Conservation (phyloP, 768 basidiomycete genomes). For the Psilocybe subaeruginosa region DNA sequence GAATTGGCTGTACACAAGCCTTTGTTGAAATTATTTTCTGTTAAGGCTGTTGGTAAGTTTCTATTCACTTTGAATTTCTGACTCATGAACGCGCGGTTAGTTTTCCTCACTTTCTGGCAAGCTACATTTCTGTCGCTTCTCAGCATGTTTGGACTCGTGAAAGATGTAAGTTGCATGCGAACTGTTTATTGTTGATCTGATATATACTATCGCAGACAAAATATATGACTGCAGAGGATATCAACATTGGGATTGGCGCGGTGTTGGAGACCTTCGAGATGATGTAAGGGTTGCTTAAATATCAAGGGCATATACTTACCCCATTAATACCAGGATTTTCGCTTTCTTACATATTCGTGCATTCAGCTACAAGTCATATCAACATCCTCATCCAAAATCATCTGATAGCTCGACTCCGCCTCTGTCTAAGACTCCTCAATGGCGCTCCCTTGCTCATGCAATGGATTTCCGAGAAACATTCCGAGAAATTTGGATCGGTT, state of each 20-base stretch:
- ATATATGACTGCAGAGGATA: constrained; percentile 75
- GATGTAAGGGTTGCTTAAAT: constrained; percentile 48
- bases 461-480: constrained; percentile 74
- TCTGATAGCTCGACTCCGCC: constrained; percentile 27
- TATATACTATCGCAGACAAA: constrained; percentile 41
- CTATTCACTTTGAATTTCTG: background rate
- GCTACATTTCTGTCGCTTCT: constrained; percentile 61
- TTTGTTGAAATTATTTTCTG: constrained; percentile 66
- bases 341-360: constrained; percentile 73
- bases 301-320: constrained; percentile 8
- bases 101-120: constrained; percentile 83
- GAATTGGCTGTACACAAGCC: constrained; percentile 63
- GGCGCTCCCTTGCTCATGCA: constrained; percentile 61
- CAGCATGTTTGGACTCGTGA: constrained; percentile 60
- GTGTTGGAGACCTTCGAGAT: constrained; percentile 76
- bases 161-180: constrained; percentile 46
- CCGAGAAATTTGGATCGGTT: constrained; percentile 60
- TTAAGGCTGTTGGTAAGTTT: constrained; percentile 70
- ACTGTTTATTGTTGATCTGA: background rate
- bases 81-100: constrained; percentile 27
- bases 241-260: constrained; percentile 72
- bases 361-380: constrained; percentile 72
- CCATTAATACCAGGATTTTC: constrained; percentile 47
- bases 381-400: constrained; percentile 28
- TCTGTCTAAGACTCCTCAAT: constrained; percentile 50